Percentiles rank a stretch among this genome's conserved stretches.
These are phyloP conservation scores for Psilocybe cubensis DNA, from an alignment of 768 basidiomycete genomes.

Conservation along the genomic window DNA sequence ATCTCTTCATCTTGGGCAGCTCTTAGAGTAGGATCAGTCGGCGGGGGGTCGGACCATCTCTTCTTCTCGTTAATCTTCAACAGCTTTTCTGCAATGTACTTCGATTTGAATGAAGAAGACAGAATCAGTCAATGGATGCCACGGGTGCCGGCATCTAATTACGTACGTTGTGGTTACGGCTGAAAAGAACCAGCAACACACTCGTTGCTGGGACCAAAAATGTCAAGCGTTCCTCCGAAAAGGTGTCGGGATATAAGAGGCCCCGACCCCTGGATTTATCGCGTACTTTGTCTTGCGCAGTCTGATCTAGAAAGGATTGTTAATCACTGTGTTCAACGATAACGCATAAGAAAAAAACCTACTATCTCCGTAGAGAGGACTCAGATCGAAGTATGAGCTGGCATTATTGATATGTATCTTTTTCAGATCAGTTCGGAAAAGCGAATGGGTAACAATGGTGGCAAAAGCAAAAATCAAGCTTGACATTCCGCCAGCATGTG, in stretches of 20 bases:
- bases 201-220: conserved; percentile 58
- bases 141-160: not conserved
- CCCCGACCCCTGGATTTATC: conserved; percentile 53
- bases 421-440: conserved; percentile 51
- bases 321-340: not conserved
- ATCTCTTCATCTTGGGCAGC: conserved; percentile 55
- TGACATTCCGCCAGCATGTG: conserved; percentile 61
- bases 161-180: conserved; percentile 62
- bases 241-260: conserved; percentile 53
- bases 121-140: not conserved
- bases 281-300: conserved; percentile 45
- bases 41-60: conserved; percentile 46
- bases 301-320: conserved; percentile 31
- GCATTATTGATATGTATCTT: conserved; percentile 55
- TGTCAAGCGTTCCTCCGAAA: conserved; percentile 53
- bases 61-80: conserved; percentile 59
- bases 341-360: conserved; percentile 12
- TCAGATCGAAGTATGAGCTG: conserved; percentile 59
- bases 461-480: conserved; percentile 71
- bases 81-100: conserved; percentile 59
- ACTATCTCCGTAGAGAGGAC: conserved; percentile 57
- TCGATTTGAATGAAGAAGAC: not conserved
- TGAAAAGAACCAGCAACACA: conserved; percentile 58
- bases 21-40: conserved; percentile 26
- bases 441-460: conserved; percentile 60